Evolutionary conservation across 176 grass and related monocot species (phyloP).

Genomic region (Olyra latifolia): DNA sequence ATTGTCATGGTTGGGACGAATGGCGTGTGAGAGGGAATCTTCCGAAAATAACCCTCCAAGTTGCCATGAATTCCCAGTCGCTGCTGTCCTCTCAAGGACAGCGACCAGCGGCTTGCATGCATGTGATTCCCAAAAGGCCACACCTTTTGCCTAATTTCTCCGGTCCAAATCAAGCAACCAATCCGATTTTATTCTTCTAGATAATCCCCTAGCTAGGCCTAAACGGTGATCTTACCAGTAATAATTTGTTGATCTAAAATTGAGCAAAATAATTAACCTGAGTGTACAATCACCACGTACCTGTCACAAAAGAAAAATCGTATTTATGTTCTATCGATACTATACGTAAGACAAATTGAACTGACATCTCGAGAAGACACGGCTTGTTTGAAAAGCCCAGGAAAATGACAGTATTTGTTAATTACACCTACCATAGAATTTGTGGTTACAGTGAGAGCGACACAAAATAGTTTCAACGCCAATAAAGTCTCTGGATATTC

Average conservation of each 20-base stretch:
- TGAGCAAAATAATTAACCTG: neutral
- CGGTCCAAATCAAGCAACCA: neutral
- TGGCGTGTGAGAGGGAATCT: neutral
- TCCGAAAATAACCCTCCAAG: neutral
- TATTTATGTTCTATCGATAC: too few relatives aligned
- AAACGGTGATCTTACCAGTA: neutral
- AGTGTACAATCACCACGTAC: too few relatives aligned
- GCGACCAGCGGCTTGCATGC: conserved; percentile 21
- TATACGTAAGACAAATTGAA: neutral
- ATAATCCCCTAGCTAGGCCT: neutral
- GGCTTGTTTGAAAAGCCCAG: neutral
- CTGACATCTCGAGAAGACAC: neutral
- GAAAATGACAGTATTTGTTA: neutral
- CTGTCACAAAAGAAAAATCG: too few relatives aligned
- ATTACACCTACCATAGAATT: neutral
- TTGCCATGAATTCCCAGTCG: neutral
- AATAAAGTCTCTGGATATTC: too few relatives aligned
- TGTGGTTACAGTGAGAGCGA: neutral
- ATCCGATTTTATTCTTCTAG: neutral
- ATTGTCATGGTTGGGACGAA: too few relatives aligned
- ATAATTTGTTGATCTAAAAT: neutral
- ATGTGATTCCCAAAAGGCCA: conserved; percentile 20
- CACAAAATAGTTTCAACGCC: neutral
- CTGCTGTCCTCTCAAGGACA: neutral
- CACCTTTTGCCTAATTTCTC: neutral